Evolutionary conservation across 2,329 filamentous ascomycete species (phyloP).

Genomic region (Mycosphaerelloides madeirae): DNA sequence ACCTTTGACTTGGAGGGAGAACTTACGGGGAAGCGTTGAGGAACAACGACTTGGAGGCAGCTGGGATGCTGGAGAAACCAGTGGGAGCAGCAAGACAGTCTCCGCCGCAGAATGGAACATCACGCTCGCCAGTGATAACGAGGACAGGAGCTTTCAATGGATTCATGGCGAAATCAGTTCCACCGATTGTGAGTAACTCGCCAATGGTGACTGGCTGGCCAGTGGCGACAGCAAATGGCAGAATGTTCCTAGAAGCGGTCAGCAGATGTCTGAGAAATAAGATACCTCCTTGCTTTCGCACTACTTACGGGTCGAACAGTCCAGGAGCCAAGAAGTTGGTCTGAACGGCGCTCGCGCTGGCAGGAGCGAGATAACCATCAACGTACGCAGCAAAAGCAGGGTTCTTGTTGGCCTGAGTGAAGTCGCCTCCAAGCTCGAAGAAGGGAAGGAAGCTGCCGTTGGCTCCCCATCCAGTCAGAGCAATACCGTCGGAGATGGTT

Average conservation of each 20-base stretch:
- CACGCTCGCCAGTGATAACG: constrained; percentile 56
- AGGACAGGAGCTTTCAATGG: constrained; percentile 52
- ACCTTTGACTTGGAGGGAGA: too few species aligned
- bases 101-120: constrained; percentile 54
- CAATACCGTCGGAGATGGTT: constrained; percentile 52
- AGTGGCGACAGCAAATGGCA: constrained; percentile 42
- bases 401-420: constrained; percentile 30
- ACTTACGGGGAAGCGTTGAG: constrained; percentile 33
- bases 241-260: too few species aligned
- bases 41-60: constrained; percentile 40
- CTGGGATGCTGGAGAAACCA: constrained; percentile 42
- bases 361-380: constrained; percentile 52
- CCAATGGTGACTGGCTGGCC: constrained; percentile 56
- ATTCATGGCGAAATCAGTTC: constrained; percentile 31
- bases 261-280: too few species aligned
- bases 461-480: constrained; percentile 58
- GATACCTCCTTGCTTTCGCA: too few species aligned
- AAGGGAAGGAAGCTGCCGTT: constrained; percentile 42
- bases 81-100: constrained; percentile 49
- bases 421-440: constrained; percentile 31
- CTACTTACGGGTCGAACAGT: not conserved
- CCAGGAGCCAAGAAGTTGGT: constrained; percentile 47
- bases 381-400: constrained; percentile 28
- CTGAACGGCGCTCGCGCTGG: constrained; percentile 47
- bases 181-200: constrained; percentile 54